Evolutionary conservation across 2,329 filamentous ascomycete species (phyloP), one percentile per base, ranked within the genome.

Genomic region (Tympanopsis confertula): DNA sequence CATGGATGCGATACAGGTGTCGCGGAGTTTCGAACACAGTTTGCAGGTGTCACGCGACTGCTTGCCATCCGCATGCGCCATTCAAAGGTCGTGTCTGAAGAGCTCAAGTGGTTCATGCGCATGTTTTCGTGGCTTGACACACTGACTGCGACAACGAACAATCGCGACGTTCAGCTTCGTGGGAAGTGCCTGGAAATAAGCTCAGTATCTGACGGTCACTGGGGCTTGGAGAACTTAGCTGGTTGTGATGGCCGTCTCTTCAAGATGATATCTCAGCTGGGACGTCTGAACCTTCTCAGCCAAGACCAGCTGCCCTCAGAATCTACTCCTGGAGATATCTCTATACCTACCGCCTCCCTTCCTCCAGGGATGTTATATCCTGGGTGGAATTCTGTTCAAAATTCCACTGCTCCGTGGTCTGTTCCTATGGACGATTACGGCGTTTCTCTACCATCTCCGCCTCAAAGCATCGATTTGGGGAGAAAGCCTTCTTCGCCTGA

Each of bases 111-210:
- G 76, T 74, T 79, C 43, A 72, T 77, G 41, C 69, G 75, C 44
- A 76, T 81, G 58, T 81, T 81, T 49, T 77, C 74, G 13, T 80
- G 74, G 74, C 77, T 78, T 48, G 77, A 81, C 51, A 74, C 76
- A 33, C 71, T 81, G 66, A 77, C 74, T 4, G 71, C 71, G 28
- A 72, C 73, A 1, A 71, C 79, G 43, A 81, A 81, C 46, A 71
- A 81, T 50, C 68, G 76, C 28, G 76, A 80, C 50, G 69, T 71
- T 35, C 71, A 79, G 47, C 65, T 80, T 30, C 66, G 68, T 32
- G 69, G 69, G 18, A 66, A 71, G 40, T 33, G 71, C 35, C 55
- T 66, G 20, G 30, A 33, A 7, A 33, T 33, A 7, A 18, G 10
- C 15, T 13, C 30, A 7, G 10, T 33, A 7, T 69, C 67, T 2